These are phyloP conservation scores for Lodderomyces margitis DNA, from an alignment of 1,139 yeast genomes.

Conservation along the genomic window DNA sequence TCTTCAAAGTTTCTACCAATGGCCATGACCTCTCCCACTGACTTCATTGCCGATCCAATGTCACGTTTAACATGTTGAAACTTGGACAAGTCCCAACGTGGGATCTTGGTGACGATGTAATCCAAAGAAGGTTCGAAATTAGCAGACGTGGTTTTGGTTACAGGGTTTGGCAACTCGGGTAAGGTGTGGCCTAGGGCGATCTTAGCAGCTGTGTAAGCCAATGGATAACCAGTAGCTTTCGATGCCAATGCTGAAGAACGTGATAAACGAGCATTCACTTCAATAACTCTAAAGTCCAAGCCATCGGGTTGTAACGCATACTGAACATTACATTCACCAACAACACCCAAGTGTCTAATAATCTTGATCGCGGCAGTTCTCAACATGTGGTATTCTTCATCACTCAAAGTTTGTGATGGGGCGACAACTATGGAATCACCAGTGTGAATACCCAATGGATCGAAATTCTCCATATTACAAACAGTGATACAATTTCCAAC, in stretches of 20 bases:
- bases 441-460: slow-evolving; percentile 96
- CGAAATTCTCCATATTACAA: slow-evolving; percentile 98
- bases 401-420: slow-evolving; percentile 95
- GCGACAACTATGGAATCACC: slow-evolving; percentile 99
- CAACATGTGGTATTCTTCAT: slow-evolving; percentile 96
- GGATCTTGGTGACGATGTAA: slow-evolving; percentile 94
- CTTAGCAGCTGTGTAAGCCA: slow-evolving; percentile 98
- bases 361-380: slow-evolving; percentile 96
- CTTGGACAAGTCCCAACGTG: slow-evolving; percentile 96
- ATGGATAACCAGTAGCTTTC: slow-evolving; percentile 97
- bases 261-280: slow-evolving; percentile 95
- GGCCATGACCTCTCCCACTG: slow-evolving; percentile 99
- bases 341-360: slow-evolving; percentile 96
- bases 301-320: slow-evolving; percentile 96
- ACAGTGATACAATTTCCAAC: slow-evolving; percentile 97
- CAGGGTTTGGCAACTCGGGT: slow-evolving; percentile 95
- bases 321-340: slow-evolving; percentile 98
- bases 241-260: slow-evolving; percentile 98
- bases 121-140: slow-evolving; percentile 97
- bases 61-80: slow-evolving; percentile 36
- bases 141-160: slow-evolving; percentile 93
- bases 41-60: slow-evolving; percentile 79
- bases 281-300: slow-evolving; percentile 92
- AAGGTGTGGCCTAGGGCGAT: slow-evolving; percentile 74
- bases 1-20: slow-evolving; percentile 98